Evolutionary conservation across 306 rosid genomes (phyloP), one percentile per base, ranked within the genome.

Genomic region (Malus asiatica): DNA sequence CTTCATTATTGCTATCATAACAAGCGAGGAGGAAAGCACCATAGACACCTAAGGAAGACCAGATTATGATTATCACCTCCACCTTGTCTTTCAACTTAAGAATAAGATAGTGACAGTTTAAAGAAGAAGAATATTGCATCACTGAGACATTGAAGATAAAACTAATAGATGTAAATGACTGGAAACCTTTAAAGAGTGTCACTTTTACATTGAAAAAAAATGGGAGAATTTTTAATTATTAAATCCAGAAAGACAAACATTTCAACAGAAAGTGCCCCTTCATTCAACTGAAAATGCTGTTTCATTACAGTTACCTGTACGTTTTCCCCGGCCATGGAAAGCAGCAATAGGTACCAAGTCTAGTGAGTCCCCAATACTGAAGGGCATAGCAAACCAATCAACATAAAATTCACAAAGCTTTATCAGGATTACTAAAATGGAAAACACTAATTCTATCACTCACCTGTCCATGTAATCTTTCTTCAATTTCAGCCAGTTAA

Each of bases 321-420:
- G 97, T 77, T 90, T 95, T 65, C 98, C 97, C 57, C 93, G 97
- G 30, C 99, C 99, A 11, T 90, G 92, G 73, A 95, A 95, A 76
- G 97, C 99, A 77, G 89, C 99, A 80, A 95, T 90, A 66, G 99
- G 97, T 29, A 90, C 99, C 97, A 92, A 87, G 89, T 95, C 97
- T 72, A 95, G 81, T 0, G 99, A 95, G 85, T 95, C 97, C 76
- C 99, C 99, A 55, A 95, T 84, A 79, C 99, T 92, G 91, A 84
- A 84, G 59, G 69, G 58, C 44, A 79, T 76, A 80, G 55, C 62
- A 78, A 76, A 80, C 22, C 55, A 82, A 53, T 60, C 64, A 64
- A 77, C 42, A 40, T 48, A 83, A 74, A 48, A 80, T 75, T 25
- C 70, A 70, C 4, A 81, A 75, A 77, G 55, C 30, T 75, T 68